Percentiles rank a stretch among this genome's conserved stretches.
These are phyloP conservation scores for Pseudoperonospora humuli DNA, from an alignment of 352 stramenopile genomes.

Conservation along the genomic window DNA sequence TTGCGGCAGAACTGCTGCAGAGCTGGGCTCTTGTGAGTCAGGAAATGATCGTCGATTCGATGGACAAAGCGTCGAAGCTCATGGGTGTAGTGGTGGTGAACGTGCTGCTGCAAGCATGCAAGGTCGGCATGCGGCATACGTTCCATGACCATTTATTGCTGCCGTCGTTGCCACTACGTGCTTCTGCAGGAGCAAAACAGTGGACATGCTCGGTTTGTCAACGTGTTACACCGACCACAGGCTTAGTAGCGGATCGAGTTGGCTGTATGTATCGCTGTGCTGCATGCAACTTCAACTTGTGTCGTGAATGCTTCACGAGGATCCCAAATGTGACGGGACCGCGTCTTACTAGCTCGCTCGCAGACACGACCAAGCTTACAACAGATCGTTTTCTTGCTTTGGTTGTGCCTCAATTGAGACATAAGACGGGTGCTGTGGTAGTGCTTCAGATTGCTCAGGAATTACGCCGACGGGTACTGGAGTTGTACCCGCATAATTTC, in stretches of 20 bases:
- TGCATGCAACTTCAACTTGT: slow-evolving; percentile 49
- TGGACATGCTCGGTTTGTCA: slow-evolving; percentile 39
- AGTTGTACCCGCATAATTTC: slow-evolving; percentile 47
- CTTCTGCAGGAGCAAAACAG: slow-evolving; percentile 22
- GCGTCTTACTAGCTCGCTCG: slow-evolving; percentile 1
- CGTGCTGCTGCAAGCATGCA: slow-evolving; percentile 22
- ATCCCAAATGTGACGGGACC: slow-evolving; percentile 38
- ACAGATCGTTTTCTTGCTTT: slow-evolving; percentile 34
- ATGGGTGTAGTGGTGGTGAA: slow-evolving; percentile 32
- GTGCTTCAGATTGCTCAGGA: slow-evolving; percentile 37
- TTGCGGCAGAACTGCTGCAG: slow-evolving; percentile 24
- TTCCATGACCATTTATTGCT: slow-evolving; percentile 39
- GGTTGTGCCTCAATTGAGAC: slow-evolving; percentile 20
- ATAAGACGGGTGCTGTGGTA: slow-evolving; percentile 10
- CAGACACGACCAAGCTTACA: slow-evolving; percentile 8
- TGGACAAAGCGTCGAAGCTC: slow-evolving; percentile 7
- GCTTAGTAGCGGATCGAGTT: slow-evolving; percentile 7
- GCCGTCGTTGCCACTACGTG: slow-evolving; percentile 22
- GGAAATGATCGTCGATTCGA: slow-evolving; percentile 5
- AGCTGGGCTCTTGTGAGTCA: slow-evolving; percentile 19
- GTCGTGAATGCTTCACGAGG: slow-evolving; percentile 52
- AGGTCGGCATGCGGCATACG: slow-evolving; percentile 23
- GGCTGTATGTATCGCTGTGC: slow-evolving; percentile 41
- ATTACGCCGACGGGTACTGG: slow-evolving; percentile 37
- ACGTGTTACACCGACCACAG: slow-evolving; percentile 17